Percentiles rank a stretch among this genome's conserved stretches.
Conservation (phyloP, 192 early-diverging fungal species). For the Coemansia biformis region DNA sequence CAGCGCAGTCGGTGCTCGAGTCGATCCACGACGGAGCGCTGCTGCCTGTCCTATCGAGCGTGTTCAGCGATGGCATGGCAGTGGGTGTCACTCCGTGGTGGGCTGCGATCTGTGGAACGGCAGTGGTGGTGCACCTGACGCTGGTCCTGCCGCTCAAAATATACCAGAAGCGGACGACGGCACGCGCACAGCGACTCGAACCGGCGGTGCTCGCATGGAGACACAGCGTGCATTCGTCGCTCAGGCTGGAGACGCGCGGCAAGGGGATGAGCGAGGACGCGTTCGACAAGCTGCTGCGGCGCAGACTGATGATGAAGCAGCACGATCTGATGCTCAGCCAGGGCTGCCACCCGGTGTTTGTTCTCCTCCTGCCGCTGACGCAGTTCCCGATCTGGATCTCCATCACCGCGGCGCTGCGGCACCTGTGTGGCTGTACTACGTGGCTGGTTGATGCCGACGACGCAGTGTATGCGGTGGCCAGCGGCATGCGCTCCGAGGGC, state of each 20-base stretch:
- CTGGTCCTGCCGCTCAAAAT: conserved; percentile 20
- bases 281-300: conserved; percentile 6
- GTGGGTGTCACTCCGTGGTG: conserved; percentile 30
- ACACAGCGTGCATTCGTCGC: conserved; percentile 5
- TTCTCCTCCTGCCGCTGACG: conserved; percentile 16
- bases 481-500: conserved; percentile 33
- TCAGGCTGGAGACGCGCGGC: conserved; percentile 4
- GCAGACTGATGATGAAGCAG: conserved; percentile 10
- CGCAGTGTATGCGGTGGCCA: conserved; percentile 1
- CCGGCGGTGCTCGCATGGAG: conserved; percentile 10
- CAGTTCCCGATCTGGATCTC: conserved; percentile 46
- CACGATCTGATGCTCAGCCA: conserved; percentile 29
- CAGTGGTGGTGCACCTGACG: conserved; percentile 8
- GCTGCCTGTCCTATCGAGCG: too few relatives aligned
- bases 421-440: conserved; percentile 18
- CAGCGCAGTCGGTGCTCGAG: conserved; percentile 23
- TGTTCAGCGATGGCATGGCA: too few relatives aligned
- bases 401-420: conserved; percentile 28
- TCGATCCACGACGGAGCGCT: conserved; percentile 22
- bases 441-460: not conserved
- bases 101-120: conserved; percentile 24
- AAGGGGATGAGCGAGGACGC: conserved; percentile 2
- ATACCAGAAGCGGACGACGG: conserved; percentile 26
- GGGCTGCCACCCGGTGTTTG: conserved; percentile 35
- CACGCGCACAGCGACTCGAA: conserved; percentile 1